Base-by-base conservation (phyloP, 2,329 filamentous ascomycete species). In the Pseudogymnoascus sp. region DNA sequence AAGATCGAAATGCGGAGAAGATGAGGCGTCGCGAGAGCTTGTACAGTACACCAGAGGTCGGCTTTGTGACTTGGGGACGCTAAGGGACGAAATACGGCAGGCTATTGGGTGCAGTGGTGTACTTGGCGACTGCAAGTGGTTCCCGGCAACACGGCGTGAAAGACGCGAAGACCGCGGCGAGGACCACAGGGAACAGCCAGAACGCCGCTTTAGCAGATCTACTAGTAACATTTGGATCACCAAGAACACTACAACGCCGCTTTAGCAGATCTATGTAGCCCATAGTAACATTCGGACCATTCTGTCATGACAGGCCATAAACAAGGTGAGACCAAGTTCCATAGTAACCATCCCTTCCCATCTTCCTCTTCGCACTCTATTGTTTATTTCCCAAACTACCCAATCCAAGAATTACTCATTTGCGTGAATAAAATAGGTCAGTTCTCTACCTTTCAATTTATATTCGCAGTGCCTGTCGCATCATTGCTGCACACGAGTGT, bases 1-100 rank as follows among this genome's bases (percentile, higher is more conserved):
- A 56, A 33, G 50, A 56, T 56, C 50, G 19, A 61, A 61, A 40
- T 61, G 59, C 59, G 59, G 59, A 61, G 59, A 61, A 61, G 59
- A 40, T 42, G 33, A 61, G 59, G 59, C 37, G 59, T 29, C 29
- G 50, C 29, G 50, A 56, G 29, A 56, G 50, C 50, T 56, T 56
- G 50, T 56, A 56, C 50, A 33, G 50, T 21, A 56, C 50, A 56
- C 26, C 33, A 53, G 26, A 31, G 29, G 50, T 56, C n/a, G 29
- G 29, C n/a, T n/a, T 33, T 10, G 50, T 53, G 47, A 53, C 47
- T 53, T 31, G 47, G 47, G 47, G 26, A 14, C 50, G 29, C 50
- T 56, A 56, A 33, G n/a, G 29, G 50, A 13, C n/a, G 50, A 6
- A 14, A n/a, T 56, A 56, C 26, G 50, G 50, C 50, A 56, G 29